Evolutionary conservation across 192 early-diverging fungal species (phyloP).

Genomic region (Backusella circina): DNA sequence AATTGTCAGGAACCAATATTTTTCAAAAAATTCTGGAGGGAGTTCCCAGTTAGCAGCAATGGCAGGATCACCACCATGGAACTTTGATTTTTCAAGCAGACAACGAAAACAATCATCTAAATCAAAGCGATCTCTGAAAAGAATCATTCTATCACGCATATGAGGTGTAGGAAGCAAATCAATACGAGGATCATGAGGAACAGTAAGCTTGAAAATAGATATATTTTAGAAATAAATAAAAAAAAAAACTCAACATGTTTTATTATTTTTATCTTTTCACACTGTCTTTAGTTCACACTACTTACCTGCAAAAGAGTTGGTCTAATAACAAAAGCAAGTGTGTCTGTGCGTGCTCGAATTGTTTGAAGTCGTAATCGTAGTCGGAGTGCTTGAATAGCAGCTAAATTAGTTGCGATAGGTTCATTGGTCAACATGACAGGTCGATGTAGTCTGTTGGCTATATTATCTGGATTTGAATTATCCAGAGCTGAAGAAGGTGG

Average conservation of each 20-base stretch:
- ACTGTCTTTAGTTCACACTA: background rate
- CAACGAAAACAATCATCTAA: constrained; percentile 31
- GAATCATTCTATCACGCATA: constrained; percentile 40
- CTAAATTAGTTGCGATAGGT: constrained; percentile 9
- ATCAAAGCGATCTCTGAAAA: constrained; percentile 33
- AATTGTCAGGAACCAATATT: constrained; percentile 28
- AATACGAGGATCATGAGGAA: constrained; percentile 37
- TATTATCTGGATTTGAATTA: background rate
- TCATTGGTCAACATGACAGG: background rate
- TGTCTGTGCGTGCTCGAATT: constrained; percentile 1
- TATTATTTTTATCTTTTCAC: background rate
- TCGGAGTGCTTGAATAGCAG: constrained; percentile 25
- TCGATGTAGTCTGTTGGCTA: background rate
- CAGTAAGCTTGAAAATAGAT: constrained; percentile 14
- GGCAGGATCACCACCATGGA: constrained; percentile 33
- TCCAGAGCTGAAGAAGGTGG: background rate
- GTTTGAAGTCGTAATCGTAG: constrained; percentile 13
- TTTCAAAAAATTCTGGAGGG: constrained; percentile 27
- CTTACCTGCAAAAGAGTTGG: constrained; percentile 30
- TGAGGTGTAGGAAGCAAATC: constrained; percentile 28
- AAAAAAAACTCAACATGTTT: background rate
- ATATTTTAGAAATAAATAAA: too few relatives aligned
- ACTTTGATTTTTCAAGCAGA: constrained; percentile 13
- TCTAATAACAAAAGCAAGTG: constrained; percentile 3
- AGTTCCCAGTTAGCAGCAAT: constrained; percentile 32